Conservation (phyloP, 495 filamentous ascomycete genomes). For the Echria macrotheca region DNA sequence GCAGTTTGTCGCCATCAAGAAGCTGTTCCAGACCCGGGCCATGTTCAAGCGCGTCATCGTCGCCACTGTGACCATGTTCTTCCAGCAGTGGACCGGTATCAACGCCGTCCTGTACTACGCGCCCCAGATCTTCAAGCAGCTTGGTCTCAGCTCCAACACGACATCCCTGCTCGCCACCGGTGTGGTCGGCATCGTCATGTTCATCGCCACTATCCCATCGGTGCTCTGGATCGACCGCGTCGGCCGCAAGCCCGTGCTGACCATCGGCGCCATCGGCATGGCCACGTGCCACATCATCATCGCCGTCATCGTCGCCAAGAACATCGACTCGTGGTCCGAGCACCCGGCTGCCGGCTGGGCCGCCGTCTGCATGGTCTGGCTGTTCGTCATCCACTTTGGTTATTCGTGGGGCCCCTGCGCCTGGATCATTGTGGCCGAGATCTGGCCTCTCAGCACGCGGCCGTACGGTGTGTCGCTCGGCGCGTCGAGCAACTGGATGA, state of each 20-base stretch:
- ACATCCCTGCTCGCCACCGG: conserved; percentile 71
- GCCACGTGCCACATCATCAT: conserved; percentile 65
- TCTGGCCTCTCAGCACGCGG: conserved; percentile 70
- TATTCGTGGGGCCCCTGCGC: conserved; percentile 69
- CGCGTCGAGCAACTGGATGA: conserved; percentile 57
- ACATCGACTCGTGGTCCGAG: conserved; percentile 50
- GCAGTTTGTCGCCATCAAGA: conserved; percentile 66
- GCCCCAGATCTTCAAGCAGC: conserved; percentile 63
- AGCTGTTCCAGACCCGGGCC: conserved; percentile 63
- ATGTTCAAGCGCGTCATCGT: conserved; percentile 73
- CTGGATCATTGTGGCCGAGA: conserved; percentile 69
- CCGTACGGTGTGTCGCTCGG: conserved; percentile 70
- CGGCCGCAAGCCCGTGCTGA: conserved; percentile 53
- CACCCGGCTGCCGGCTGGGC: conserved; percentile 69
- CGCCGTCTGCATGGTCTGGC: conserved; percentile 74
- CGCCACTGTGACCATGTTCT: conserved; percentile 64
- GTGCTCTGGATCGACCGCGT: conserved; percentile 61
- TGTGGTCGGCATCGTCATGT: conserved; percentile 74
- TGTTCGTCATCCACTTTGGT: conserved; percentile 77
- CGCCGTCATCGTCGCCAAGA: conserved; percentile 63
- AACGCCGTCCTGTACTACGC: conserved; percentile 70
- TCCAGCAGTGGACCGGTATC: conserved; percentile 74
- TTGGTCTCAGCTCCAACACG: conserved; percentile 59
- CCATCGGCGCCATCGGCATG: conserved; percentile 54
- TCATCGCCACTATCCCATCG: conserved; percentile 60